Base-by-base conservation (phyloP, 176 grass and related monocot genomes). In the Chrysopogon serrulatus region DNA sequence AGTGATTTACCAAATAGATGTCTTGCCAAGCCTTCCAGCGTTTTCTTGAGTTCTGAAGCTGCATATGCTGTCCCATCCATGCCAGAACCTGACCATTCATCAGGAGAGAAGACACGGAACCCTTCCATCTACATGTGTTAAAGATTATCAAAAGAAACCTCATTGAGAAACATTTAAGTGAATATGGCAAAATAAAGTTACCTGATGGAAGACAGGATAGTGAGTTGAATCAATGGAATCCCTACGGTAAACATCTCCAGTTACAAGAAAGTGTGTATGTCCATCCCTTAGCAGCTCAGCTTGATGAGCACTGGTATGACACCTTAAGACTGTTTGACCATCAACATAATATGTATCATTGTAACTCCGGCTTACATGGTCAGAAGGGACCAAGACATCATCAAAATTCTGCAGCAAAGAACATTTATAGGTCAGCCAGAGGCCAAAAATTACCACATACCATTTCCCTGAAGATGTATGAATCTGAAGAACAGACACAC, bases 121-220 rank as follows among this genome's bases (percentile, higher is more conserved):
- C 96, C 96, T 89, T 98, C 96, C 96, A 98, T 98, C 93, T 98
- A 84, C 33, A 82, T 76, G 73, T 33, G 45, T 39, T 21, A 63
- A 74, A 65, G 14, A 76, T 88, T n/a, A 61, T 79, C 23, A 79
- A 66, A 66, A 47, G 0, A 48, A 34, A 19, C 30, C n/a, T 82
- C 40, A 9, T 78, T 44, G 1, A 60, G 5, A 71, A 82, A 78
- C 34, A 64, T 45, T 74, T 31, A 33, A 53, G 73, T 43, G 45
- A 65, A 79, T 48, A 10, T 74, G 36, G 49, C 5, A 73, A 79
- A 47, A 57, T 59, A 68, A 9, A 60, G 43, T 54, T 77, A 91
- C 92, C 93, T 93, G 90, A 92, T 98, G 96, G 87, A 98, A 98
- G 41, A 95, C 91, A 61, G 96, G 96, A 88, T 98, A 98, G 73